Percentiles rank a stretch among this genome's conserved stretches.
These are phyloP conservation scores for Fusarium irregulare DNA, from an alignment of 2,329 filamentous ascomycete species.

Conservation along the genomic window DNA sequence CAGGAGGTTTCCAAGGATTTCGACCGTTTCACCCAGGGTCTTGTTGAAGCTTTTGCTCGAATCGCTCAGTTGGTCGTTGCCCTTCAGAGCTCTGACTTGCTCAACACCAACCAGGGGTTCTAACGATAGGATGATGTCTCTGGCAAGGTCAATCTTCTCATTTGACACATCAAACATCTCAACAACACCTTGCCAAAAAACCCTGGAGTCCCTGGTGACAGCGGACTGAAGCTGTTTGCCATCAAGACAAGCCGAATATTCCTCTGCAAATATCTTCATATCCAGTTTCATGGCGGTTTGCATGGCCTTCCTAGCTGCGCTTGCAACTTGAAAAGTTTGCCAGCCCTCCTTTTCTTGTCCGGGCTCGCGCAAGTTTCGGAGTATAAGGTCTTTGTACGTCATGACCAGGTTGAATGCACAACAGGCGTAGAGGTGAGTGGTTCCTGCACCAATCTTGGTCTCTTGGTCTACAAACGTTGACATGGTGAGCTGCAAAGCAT, in stretches of 20 bases:
- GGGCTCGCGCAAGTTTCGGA: constrained; percentile 50
- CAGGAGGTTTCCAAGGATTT: constrained; percentile 77
- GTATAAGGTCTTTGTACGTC: constrained; percentile 70
- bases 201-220: constrained; percentile 72
- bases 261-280: constrained; percentile 56
- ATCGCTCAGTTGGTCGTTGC: constrained; percentile 54
- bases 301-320: constrained; percentile 60
- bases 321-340: constrained; percentile 54
- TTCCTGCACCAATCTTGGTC: constrained; percentile 59
- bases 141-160: constrained; percentile 77
- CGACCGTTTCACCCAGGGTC: constrained; percentile 67
- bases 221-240: constrained; percentile 73
- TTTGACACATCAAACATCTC: constrained; percentile 83
- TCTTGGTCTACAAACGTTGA: constrained; percentile 64
- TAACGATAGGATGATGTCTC: constrained; percentile 77
- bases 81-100: constrained; percentile 70
- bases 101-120: constrained; percentile 80
- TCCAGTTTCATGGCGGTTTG: constrained; percentile 66
- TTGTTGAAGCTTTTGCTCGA: constrained; percentile 77
- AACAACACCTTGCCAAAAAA: constrained; percentile 57
- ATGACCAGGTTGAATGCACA: constrained; percentile 73
- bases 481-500: constrained; percentile 67
- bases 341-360: constrained; percentile 49
- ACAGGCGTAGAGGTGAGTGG: constrained; percentile 71
- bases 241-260: constrained; percentile 68